Conservation (phyloP, 208 protist species). For the Kentomonas sorsogonicus region DNA sequence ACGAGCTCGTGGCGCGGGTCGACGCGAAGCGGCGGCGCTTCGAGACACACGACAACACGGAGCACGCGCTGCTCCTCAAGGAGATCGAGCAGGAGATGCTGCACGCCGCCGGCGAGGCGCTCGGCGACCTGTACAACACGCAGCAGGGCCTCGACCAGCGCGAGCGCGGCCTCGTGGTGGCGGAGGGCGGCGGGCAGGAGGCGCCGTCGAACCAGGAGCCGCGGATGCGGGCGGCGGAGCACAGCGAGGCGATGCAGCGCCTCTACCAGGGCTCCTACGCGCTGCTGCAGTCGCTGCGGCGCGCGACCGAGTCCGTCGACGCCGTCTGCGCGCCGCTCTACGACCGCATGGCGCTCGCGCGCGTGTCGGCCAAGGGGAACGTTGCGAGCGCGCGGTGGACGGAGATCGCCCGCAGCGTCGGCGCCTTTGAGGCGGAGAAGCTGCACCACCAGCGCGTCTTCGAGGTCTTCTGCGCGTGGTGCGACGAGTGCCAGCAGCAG, state of each 20-base stretch:
- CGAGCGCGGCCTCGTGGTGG: neutral
- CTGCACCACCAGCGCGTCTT: constrained; percentile 70
- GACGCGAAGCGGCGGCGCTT: constrained; percentile 48
- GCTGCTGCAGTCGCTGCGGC: constrained; percentile 46
- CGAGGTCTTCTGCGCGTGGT: constrained; percentile 77
- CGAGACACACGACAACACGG: constrained; percentile 42
- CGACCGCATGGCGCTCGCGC: constrained; percentile 46
- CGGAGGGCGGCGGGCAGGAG: constrained; percentile 12
- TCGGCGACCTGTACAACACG: constrained; percentile 51
- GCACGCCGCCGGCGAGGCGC: constrained; percentile 36
- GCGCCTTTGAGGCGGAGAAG: constrained; percentile 58
- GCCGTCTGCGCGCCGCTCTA: constrained; percentile 58
- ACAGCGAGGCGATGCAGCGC: constrained; percentile 29
- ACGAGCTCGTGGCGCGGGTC: constrained; percentile 63
- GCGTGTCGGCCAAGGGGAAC: constrained; percentile 40
- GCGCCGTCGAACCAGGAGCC: constrained; percentile 40
- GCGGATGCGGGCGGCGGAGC: constrained; percentile 31
- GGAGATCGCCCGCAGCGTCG: constrained; percentile 56
- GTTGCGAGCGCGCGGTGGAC: constrained; percentile 70
- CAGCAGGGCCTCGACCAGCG: constrained; percentile 17
- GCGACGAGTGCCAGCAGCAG: constrained; percentile 28
- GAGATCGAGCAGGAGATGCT: constrained; percentile 67
- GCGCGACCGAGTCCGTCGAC: constrained; percentile 46
- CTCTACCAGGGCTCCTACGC: constrained; percentile 62
- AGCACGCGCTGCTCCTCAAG: constrained; percentile 52